phyloP scores from a whole-genome alignment of 305 asterid genomes.

The Petunia hybrid region DNA sequence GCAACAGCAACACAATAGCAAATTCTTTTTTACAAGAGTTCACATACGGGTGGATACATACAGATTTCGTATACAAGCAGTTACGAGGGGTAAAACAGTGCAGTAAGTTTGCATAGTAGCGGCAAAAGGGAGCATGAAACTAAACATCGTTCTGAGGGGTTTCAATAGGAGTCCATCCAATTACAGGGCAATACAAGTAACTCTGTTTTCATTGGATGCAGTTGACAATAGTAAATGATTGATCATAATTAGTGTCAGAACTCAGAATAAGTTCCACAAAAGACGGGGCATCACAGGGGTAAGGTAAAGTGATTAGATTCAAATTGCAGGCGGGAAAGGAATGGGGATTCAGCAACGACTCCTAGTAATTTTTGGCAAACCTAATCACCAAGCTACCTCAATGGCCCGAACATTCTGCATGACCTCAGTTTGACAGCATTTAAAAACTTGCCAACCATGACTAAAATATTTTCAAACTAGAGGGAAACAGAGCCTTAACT shows the following conservation, averaged over 20 bases:
- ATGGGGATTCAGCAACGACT: conserved; percentile 14
- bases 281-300: background rate
- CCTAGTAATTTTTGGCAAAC: conserved; percentile 15
- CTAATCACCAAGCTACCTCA: conserved; percentile 17
- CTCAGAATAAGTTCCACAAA: conserved; percentile 22
- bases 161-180: conserved; percentile 7
- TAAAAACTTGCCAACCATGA: background rate
- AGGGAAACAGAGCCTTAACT: background rate
- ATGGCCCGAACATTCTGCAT: conserved; percentile 11
- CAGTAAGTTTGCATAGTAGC: conserved; percentile 5
- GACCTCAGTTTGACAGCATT: conserved; percentile 25
- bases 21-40: conserved; percentile 22
- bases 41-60: background rate
- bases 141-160: background rate
- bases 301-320: conserved; percentile 24
- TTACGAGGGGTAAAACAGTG: background rate
- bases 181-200: background rate
- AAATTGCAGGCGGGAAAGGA: conserved; percentile 17
- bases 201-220: conserved; percentile 22
- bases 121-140: background rate
- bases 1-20: background rate
- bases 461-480: conserved; percentile 17
- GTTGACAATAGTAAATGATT: background rate
- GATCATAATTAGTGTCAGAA: conserved; percentile 16
- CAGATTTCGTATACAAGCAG: background rate